phyloP scores from a whole-genome alignment of 306 rosid species.

The Ceratonia siliqua region DNA sequence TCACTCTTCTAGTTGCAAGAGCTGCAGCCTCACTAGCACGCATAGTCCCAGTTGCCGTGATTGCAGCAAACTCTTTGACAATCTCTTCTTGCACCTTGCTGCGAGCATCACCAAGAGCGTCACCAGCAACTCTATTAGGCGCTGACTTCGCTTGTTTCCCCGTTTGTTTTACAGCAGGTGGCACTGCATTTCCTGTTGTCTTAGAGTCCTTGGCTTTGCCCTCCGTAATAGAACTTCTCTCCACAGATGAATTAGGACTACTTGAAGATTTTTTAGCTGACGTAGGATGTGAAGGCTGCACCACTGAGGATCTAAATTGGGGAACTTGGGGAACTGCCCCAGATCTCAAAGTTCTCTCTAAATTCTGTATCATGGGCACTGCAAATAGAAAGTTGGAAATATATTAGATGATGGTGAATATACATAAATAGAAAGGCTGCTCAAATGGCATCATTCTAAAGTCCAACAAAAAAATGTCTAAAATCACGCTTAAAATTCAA shows the following conservation, averaged over 20 bases:
- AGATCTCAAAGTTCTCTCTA: conserved; percentile 73
- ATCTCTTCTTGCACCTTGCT: conserved; percentile 92
- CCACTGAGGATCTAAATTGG: conserved; percentile 58
- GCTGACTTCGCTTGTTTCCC: conserved; percentile 28
- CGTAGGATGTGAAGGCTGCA: conserved; percentile 13
- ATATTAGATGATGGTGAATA: background rate
- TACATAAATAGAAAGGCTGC: background rate
- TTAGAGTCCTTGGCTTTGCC: conserved; percentile 28
- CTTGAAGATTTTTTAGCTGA: conserved; percentile 26
- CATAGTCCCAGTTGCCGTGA: conserved; percentile 86
- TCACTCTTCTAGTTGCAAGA: conserved; percentile 84
- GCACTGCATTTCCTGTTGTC: conserved; percentile 17
- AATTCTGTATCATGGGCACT: conserved; percentile 97
- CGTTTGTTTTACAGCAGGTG: conserved; percentile 33
- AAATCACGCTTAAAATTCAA: background rate
- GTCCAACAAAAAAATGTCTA: background rate
- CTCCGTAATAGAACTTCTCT: conserved; percentile 6
- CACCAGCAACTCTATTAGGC: conserved; percentile 39
- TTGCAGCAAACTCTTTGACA: conserved; percentile 67
- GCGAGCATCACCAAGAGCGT: conserved; percentile 78
- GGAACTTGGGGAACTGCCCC: conserved; percentile 88
- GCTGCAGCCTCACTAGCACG: conserved; percentile 98
- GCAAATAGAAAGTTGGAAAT: conserved; percentile 29
- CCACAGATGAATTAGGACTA: conserved; percentile 7
- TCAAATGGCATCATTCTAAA: background rate